Evolutionary conservation across 83 land plant species (phyloP).

Genomic region (Picea mariana): DNA sequence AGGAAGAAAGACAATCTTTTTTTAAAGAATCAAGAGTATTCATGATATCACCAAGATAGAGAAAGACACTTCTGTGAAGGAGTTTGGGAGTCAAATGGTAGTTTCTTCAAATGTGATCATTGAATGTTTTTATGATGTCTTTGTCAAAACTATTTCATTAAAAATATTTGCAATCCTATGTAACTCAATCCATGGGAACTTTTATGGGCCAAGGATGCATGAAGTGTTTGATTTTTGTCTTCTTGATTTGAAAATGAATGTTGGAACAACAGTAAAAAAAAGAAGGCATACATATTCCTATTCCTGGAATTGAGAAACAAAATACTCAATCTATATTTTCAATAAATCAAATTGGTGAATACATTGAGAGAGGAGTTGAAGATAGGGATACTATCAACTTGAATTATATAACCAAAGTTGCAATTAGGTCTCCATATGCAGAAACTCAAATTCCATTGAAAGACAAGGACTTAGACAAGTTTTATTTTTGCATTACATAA

Average conservation of each 20-base stretch:
- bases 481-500: no score
- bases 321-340: no score
- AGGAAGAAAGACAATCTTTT: background rate
- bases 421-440: no score
- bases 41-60: background rate
- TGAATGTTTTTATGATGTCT: slow-evolving; percentile 30
- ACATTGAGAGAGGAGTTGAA: no score
- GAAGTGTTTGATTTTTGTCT: slow-evolving; percentile 26
- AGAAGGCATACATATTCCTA: no score
- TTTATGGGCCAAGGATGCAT: slow-evolving; percentile 31
- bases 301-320: no score
- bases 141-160: slow-evolving; percentile 28
- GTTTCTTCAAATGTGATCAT: slow-evolving; percentile 10
- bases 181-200: slow-evolving; percentile 37
- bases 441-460: no score
- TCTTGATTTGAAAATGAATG: slow-evolving; percentile 39
- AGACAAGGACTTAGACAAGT: no score
- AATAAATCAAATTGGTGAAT: no score
- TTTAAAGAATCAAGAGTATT: background rate
- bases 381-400: no score
- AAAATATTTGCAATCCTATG: slow-evolving; percentile 44
- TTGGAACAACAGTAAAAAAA: slow-evolving; percentile 17
- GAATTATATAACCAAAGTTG: no score
- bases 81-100: background rate
- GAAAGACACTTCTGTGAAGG: background rate